These are phyloP conservation scores for Tetragonia tetragonoides DNA, from an alignment of 148 eudicot genomes.

Conservation along the genomic window DNA sequence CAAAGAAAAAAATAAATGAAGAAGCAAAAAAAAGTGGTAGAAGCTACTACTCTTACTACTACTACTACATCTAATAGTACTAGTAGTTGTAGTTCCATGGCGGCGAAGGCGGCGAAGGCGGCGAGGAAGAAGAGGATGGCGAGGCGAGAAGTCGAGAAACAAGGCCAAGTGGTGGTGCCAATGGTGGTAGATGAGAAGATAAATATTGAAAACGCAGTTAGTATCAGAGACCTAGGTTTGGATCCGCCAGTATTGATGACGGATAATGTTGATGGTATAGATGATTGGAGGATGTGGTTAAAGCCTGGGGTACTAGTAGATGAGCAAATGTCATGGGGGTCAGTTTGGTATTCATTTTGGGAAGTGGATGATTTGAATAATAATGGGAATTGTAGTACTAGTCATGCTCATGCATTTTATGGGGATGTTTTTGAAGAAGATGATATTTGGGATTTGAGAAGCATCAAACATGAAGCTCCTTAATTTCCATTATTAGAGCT, in stretches of 20 bases:
- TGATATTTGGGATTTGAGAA: slow-evolving; percentile 51
- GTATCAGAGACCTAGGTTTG: not conserved
- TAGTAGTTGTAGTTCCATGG: not conserved
- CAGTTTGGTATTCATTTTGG: slow-evolving; percentile 49
- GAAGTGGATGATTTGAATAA: slow-evolving; percentile 30
- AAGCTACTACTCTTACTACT: not conserved
- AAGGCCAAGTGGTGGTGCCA: not conserved
- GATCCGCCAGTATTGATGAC: not conserved
- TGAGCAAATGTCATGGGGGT: slow-evolving; percentile 70
- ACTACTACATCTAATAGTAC: not conserved
- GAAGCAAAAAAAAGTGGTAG: slow-evolving; percentile 9
- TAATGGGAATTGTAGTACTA: not conserved
- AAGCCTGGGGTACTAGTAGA: slow-evolving; percentile 36
- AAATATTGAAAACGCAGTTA: too few species aligned
- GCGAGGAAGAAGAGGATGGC: slow-evolving; percentile 18
- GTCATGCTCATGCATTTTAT: slow-evolving; percentile 17
- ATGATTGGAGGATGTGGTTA: slow-evolving; percentile 32
- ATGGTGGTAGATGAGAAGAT: slow-evolving; percentile 18
- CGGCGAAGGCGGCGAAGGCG: not conserved
- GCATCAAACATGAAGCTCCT: slow-evolving; percentile 33
- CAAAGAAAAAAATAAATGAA: not conserved
- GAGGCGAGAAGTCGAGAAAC: not conserved
- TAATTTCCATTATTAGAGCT: not conserved
- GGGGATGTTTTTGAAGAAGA: slow-evolving; percentile 47
- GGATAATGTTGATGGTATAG: not conserved